Conservation (phyloP, 805 yeast genomes). For the Candida multigemmis region DNA sequence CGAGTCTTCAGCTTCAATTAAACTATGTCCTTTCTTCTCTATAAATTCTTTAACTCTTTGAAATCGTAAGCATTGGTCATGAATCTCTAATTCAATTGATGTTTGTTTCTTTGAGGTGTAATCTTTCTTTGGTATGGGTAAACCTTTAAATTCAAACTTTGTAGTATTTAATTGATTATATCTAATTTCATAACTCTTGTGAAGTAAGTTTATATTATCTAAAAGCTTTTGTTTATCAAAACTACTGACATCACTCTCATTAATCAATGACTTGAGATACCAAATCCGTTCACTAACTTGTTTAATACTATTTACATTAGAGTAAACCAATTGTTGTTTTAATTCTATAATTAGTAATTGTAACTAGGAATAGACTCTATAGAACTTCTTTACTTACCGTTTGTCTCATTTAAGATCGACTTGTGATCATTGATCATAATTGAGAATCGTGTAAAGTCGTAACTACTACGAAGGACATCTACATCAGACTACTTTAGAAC, state of each 20-base stretch:
- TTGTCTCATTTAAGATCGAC: constrained; percentile 3
- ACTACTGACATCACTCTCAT: too few relatives aligned
- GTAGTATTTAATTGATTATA: constrained; percentile 6
- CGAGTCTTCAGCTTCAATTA: constrained; percentile 2
- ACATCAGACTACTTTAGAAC: background rate
- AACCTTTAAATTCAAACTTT: constrained; percentile 19
- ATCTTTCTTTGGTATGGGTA: constrained; percentile 11
- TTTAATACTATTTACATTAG: background rate
- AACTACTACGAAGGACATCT: too few relatives aligned
- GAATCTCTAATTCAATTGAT: constrained; percentile 1
- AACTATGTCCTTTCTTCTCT: constrained; percentile 1
- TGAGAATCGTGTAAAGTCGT: too few relatives aligned
- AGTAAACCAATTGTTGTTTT: background rate
- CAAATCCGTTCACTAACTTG: background rate
- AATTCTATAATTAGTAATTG: background rate
- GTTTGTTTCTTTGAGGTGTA: background rate
- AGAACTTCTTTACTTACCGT: background rate
- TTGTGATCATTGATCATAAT: background rate
- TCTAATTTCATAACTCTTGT: constrained; percentile 12
- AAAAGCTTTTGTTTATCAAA: constrained; percentile 15
- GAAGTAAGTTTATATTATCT: constrained; percentile 9
- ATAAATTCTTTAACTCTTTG: background rate
- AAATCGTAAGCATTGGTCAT: constrained; percentile 1
- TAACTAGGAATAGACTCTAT: constrained; percentile 1
- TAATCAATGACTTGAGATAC: background rate